Evolutionary conservation across 306 rosid genomes (phyloP), one percentile per base, ranked within the genome.

Genomic region (Cucurbita pepo): DNA sequence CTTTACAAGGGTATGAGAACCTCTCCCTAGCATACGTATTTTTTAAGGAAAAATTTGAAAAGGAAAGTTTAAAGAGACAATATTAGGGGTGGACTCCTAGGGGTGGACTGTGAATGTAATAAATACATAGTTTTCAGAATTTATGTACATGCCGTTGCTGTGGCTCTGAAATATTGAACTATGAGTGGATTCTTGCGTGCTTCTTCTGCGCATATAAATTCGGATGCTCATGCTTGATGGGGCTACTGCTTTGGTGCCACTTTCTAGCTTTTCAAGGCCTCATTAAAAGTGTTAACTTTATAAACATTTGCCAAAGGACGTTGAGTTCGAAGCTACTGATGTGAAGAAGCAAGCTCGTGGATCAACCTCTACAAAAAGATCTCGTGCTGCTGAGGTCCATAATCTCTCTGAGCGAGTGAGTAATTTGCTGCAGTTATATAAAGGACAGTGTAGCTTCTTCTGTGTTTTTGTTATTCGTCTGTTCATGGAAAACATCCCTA

Each of bases 361-460:
- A 38, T 74, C 91, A 25, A 43, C 88, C 53, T 86, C 95, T 43
- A 66, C 82, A 0, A 92, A 85, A 81, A 90, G 90, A 76, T 69
- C 91, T 14, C 92, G 96, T 51, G 96, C 92, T 58, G 95, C 95
- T 1, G 96, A 86, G 78, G 88, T 90, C 76, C 97, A 92, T 78
- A 92, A 90, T 83, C 97, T 82, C 73, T 92, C 97, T 3, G 97
- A 90, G 84, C 84, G 97, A 95, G 97, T 92, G 18, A 45, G 86
- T 77, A 21, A 66, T 51, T 77, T 69, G 2, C 40, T 51, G 45
- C 36, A 38, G 5, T 13, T 9, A 50, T 50, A 5, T 50, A 14
- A 2, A 44, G 3, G 36, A 43, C 5, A 18, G 18, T 43, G 5
- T 45, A 3, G 19, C 34, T 41, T 71, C 56, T 73, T 25, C 53